Evolutionary conservation across 2,329 filamentous ascomycete genomes (phyloP), one percentile per base, ranked within the genome.

Genomic region (Orbilia javanica): DNA sequence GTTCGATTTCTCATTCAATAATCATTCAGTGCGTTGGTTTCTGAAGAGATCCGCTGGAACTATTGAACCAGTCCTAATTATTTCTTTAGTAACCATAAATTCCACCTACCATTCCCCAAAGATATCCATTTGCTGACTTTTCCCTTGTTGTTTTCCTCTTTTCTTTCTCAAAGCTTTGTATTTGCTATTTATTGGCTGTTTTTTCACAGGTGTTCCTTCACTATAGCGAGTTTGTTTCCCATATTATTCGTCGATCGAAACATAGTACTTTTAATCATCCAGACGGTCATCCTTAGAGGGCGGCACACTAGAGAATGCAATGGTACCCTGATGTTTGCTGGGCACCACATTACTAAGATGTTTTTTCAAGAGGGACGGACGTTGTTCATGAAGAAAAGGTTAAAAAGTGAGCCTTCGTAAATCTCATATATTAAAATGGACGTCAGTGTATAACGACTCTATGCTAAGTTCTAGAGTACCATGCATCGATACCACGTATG

Each of bases 401-500:
- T 18, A 27, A 60, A 34, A 60, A 60, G 34, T 4, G 31, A 60
- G 42, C 10, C 18, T 60, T 60, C 55, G 20, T 60, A 39, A 60
- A 36, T 60, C 55, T 64, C 22, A 22, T 67, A 55, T 36, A 67
- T 68, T 68, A 68, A 68, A 68, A 57, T 25, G 31, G 46, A 25
- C 60, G 46, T 42, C 53, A 31, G 48, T 57, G 48, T 60, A 57
- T 57, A 68, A 34, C 13, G 52, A 60, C 50, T 57, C 65, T 68
- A 68, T 68, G 42, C 34, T 68, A 44, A 22, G 34, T 34, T 68
- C 48, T 46, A 46, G 36, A 44, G 50, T 48, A 46, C 18, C 15
- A 68, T 42, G 46, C 22, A 53, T 39, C 29, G 34, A n/a, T 67
- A 44, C 18, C 46, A 20, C 29, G 42, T 15, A 64, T 18, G 22